Evolutionary conservation across 495 filamentous ascomycete genomes (phyloP).

Genomic region (Penicillium turbatum): DNA sequence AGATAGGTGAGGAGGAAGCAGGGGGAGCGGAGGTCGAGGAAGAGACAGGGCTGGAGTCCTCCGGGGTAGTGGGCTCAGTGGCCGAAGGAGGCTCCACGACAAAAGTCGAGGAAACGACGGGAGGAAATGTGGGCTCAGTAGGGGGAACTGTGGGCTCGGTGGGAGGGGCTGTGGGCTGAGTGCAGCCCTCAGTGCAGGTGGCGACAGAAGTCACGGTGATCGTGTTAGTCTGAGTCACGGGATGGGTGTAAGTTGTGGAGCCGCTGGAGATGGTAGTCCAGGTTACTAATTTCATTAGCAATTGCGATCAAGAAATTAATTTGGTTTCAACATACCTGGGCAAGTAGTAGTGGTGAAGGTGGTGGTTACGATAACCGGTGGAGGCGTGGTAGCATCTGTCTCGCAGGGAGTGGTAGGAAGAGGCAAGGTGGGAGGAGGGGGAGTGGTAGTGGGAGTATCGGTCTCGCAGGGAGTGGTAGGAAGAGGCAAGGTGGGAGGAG

Average conservation of each 20-base stretch:
- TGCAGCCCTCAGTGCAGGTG: conserved; percentile 21
- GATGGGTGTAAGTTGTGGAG: conserved; percentile 23
- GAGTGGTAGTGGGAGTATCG: background rate
- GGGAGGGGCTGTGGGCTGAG: conserved; percentile 10
- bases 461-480: conserved; percentile 9
- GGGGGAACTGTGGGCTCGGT: background rate
- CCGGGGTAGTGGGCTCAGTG: conserved; percentile 7
- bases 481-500: background rate
- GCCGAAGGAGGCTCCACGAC: background rate
- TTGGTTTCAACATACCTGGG: conserved; percentile 17
- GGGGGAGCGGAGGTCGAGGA: conserved; percentile 12
- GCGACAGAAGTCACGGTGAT: conserved; percentile 21
- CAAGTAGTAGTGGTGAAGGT: conserved; percentile 23
- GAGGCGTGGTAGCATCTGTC: conserved; percentile 2
- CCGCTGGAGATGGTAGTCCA: conserved; percentile 25
- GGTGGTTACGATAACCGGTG: conserved; percentile 17
- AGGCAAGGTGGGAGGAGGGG: background rate
- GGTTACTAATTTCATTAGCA: conserved; percentile 18
- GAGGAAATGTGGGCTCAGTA: background rate
- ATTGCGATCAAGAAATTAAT: background rate
- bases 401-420: conserved; percentile 10
- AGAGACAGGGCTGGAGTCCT: background rate
- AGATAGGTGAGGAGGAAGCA: conserved; percentile 14
- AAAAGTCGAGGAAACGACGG: background rate
- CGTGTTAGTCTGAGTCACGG: conserved; percentile 27